These are phyloP conservation scores for Litsea cubeba DNA, from an alignment of 164 flowering plant species.

Conservation along the genomic window DNA sequence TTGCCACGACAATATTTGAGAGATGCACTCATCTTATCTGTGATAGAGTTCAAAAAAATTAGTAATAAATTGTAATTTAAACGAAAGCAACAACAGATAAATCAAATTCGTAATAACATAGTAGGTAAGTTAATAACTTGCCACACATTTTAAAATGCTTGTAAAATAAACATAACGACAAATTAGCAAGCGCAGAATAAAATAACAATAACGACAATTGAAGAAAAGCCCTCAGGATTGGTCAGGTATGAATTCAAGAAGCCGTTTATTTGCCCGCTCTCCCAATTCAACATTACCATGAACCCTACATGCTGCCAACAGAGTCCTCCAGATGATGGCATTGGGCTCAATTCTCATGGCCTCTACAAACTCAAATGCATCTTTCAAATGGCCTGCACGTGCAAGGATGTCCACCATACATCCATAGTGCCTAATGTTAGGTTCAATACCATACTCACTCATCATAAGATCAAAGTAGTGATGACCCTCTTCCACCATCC, in stretches of 20 bases:
- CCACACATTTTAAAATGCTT: too few relatives aligned
- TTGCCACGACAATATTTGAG: too few relatives aligned
- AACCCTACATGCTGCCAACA: conserved; percentile 60
- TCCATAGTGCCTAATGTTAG: conserved; percentile 65
- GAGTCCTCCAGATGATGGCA: conserved; percentile 63
- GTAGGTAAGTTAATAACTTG: too few relatives aligned
- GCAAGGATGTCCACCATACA: conserved; percentile 74
- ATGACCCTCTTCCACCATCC: conserved; percentile 57
- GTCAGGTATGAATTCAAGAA: conserved; percentile 41
- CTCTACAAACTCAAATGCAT: conserved; percentile 55
- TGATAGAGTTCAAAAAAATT: too few relatives aligned
- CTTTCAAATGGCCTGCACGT: conserved; percentile 53
- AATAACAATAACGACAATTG: too few relatives aligned
- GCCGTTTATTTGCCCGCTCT: conserved; percentile 39
- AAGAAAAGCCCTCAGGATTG: too few relatives aligned
- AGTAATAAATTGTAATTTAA: too few relatives aligned
- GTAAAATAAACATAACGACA: too few relatives aligned
- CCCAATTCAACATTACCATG: conserved; percentile 67
- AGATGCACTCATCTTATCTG: too few relatives aligned
- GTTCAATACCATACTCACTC: conserved; percentile 38
- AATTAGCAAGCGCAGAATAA: too few relatives aligned
- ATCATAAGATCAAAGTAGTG: conserved; percentile 51
- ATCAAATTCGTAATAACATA: too few relatives aligned
- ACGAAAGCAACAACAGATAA: too few relatives aligned
- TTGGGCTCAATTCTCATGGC: conserved; percentile 55